A percentile compares a stretch with the other conserved stretches of the same genome.
phyloP scores from a whole-genome alignment of 345 rosid species.

The Hypericum androsaemum region DNA sequence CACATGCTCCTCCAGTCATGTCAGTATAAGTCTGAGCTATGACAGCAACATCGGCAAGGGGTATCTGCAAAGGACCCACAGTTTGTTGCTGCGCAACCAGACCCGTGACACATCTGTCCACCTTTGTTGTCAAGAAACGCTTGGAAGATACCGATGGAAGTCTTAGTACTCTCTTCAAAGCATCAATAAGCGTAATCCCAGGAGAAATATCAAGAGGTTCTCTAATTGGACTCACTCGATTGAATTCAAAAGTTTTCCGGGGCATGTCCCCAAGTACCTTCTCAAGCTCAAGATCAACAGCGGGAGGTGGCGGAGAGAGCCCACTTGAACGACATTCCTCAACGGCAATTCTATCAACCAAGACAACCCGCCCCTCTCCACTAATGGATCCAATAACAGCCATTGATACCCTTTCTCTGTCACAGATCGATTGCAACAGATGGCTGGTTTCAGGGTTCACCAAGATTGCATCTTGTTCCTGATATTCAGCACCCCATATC shows the following conservation, averaged over 20 bases:
- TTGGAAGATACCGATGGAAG: conserved; percentile 80
- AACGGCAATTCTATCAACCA: conserved; percentile 57
- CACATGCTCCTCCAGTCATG: conserved; percentile 82
- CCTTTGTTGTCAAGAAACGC: conserved; percentile 84
- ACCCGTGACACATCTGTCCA: conserved; percentile 90
- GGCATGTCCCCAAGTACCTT: conserved; percentile 97
- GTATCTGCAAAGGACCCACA: conserved; percentile 84
- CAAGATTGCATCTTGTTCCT: conserved; percentile 95
- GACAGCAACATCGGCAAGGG: conserved; percentile 94
- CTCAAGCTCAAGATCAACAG: conserved; percentile 87
- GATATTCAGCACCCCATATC: conserved; percentile 99
- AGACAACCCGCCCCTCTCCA: conserved; percentile 65
- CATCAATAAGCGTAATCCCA: conserved; percentile 67
- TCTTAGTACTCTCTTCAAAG: conserved; percentile 72
- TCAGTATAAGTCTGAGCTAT: conserved; percentile 75
- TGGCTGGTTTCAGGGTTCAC: conserved; percentile 70
- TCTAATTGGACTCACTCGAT: conserved; percentile 31
- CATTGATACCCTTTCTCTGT: conserved; percentile 89
- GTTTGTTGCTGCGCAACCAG: conserved; percentile 99
- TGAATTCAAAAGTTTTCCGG: conserved; percentile 69
- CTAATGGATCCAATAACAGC: conserved; percentile 78
- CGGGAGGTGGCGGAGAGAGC: conserved; percentile 69
- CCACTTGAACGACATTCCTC: conserved; percentile 43
- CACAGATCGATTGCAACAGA: conserved; percentile 59
- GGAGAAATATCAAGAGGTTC: conserved; percentile 89